Base-by-base conservation (phyloP, 2,329 filamentous ascomycete species). In the Apiospora koreana region DNA sequence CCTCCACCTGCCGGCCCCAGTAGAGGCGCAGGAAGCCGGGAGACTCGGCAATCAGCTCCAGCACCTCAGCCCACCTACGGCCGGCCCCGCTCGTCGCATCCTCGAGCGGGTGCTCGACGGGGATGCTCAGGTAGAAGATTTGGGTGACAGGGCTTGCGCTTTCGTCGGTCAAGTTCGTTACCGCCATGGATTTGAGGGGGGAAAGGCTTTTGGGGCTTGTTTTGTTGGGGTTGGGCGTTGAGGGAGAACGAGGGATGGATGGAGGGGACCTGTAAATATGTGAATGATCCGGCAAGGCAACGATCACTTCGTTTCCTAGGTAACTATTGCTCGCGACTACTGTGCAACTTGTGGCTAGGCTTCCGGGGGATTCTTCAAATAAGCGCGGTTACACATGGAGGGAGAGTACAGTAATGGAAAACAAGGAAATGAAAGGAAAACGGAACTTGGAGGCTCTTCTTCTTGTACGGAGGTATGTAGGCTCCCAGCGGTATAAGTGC, bases 61-160 rank as follows among this genome's bases (percentile, higher is more conserved):
- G 45, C 18, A 31, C 46, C 66, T 68, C 43, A 18, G 43, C 45
- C 66, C 66, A 68, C 46, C 31, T 48, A 2, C 45, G 23, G 45
- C 66, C 45, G 43, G 66, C 66, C 43, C 31, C 25, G 66, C 43
- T 48, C 28, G 45, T 48, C 31, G 66, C 43, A 38, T 68, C 66
- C 28, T 68, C 45, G 18, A 68, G 66, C n/a, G 35, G 43, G 66
- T 68, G 66, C 35, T 68, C 66, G 66, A 50, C n/a, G 18, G 66
- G 66, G n/a, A 68, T 54, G 25, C 35, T 54, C 14, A 68, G 14
- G 66, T 68, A 48, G 45, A 68, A 54, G 45, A 68, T 68, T 31
- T 68, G 66, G 66, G 66, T 68, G 66, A 68, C 66, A 43, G 28
- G 45, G 21, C 45, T 43, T n/a, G 31, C 18, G 54, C 8, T 31